These are phyloP conservation scores for Fusarium tanahbumbuense DNA, from an alignment of 2,329 filamentous ascomycete species.

Conservation along the genomic window DNA sequence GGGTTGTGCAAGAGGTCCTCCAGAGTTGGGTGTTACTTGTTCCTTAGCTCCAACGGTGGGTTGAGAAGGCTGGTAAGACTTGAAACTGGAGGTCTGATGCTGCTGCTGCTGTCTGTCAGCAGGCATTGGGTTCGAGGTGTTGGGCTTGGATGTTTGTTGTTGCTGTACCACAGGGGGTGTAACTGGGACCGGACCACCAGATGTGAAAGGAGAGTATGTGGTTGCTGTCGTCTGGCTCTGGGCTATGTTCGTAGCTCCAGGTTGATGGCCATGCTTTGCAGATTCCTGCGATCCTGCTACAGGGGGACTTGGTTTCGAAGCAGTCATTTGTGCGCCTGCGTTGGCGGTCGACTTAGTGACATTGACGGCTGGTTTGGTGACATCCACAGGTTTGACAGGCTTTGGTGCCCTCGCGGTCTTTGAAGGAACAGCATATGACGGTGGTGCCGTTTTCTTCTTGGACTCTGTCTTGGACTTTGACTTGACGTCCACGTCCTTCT, in stretches of 20 bases:
- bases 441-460: background rate
- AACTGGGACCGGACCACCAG: too few species aligned
- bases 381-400: background rate
- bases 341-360: background rate
- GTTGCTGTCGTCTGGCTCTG: fast-evolving
- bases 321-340: background rate
- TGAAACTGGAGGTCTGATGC: background rate
- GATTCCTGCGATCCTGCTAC: background rate
- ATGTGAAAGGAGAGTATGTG: background rate
- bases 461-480: background rate
- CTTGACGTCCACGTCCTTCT: background rate
- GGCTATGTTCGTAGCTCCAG: background rate
- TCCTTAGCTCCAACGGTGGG: background rate
- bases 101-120: background rate
- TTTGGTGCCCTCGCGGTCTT: background rate
- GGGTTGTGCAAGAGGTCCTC: background rate
- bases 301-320: background rate
- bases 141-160: background rate
- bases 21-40: background rate
- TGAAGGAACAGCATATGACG: background rate
- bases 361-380: background rate
- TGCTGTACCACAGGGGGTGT: background rate
- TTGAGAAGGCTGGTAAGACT: background rate
- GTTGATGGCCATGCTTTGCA: background rate
- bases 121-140: background rate